phyloP scores from a whole-genome alignment of 2,329 filamentous ascomycete genomes.

The Myotisia sp. region DNA sequence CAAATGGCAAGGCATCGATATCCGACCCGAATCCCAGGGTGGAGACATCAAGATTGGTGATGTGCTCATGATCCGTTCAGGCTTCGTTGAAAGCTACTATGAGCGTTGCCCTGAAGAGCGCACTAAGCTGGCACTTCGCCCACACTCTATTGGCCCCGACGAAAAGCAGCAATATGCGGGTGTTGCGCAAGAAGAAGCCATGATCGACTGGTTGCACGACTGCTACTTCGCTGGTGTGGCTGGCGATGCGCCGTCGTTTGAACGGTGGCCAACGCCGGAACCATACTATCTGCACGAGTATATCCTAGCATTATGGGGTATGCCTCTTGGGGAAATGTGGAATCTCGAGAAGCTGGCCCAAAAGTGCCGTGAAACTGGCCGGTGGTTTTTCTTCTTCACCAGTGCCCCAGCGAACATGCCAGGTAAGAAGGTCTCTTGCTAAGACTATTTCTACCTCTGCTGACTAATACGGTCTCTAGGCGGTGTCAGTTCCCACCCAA shows the following conservation, averaged over 20 bases:
- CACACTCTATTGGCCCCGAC: slow-evolving; percentile 17
- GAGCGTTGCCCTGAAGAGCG: slow-evolving; percentile 26
- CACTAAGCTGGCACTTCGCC: slow-evolving; percentile 19
- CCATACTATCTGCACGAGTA: slow-evolving; percentile 27
- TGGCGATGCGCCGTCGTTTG: slow-evolving; percentile 50
- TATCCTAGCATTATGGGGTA: slow-evolving; percentile 31
- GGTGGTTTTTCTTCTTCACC: slow-evolving; percentile 31
- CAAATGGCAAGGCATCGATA: slow-evolving; percentile 45
- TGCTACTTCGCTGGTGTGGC: slow-evolving; percentile 53
- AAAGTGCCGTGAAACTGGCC: slow-evolving; percentile 23
- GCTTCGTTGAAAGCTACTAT: slow-evolving; percentile 46
- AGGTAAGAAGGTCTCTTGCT: slow-evolving; percentile 22
- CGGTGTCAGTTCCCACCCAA: slow-evolving; percentile 18
- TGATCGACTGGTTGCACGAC: slow-evolving; percentile 54
- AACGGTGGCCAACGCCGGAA: slow-evolving; percentile 42
- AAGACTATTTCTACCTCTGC: not conserved
- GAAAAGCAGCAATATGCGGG: slow-evolving; percentile 36
- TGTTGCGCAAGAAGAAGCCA: slow-evolving; percentile 39
- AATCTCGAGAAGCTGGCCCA: slow-evolving; percentile 27
- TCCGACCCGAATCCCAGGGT: slow-evolving; percentile 40
- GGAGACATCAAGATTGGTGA: slow-evolving; percentile 47
- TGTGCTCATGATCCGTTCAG: slow-evolving; percentile 51
- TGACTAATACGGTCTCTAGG: slow-evolving; percentile 8
- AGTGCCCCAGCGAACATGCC: slow-evolving; percentile 30
- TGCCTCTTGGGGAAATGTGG: slow-evolving; percentile 34